Base-by-base conservation (phyloP, 345 rosid genomes). In the Populus simonii region DNA sequence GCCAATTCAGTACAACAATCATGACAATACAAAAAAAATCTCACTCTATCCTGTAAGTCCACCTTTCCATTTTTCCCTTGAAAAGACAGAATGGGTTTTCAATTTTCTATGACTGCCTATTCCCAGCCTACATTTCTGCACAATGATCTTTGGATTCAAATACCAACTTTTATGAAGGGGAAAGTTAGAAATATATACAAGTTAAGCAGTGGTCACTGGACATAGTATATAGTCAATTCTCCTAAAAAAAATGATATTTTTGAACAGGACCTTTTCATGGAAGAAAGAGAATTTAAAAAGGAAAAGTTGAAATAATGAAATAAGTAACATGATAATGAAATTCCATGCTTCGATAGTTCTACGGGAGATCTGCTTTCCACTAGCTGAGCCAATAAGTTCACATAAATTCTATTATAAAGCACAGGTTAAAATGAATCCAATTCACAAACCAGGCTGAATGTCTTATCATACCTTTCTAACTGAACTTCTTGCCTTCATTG, bases 381-480 rank as follows among this genome's bases (percentile, higher is more conserved):
- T n/a, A 9, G 63, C 25, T 9, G 23, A 55, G 70, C 55, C 45
- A 6, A 38, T 23, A 29, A 61, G 9, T 23, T 13, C 57, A 43
- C 23, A 62, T 20, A 65, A 61, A 71, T 29, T 72, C 51, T 5
- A 75, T 66, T 13, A 47, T 62, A 45, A 12, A 70, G 23, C 11
- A 71, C 65, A 17, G 49, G 45, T 55, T 78, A 36, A 23, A 8
- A 68, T 45, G 35, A 59, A 73, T 35, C 33, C 7, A 29, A 71
- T 29, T 71, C 62, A n/a, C 74, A 71, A 29, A 71, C 62, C 39
- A 71, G 59, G 51, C 11, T 71, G 13, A 20, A 49, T 39, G 13
- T 23, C 15, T 41, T 18, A 20, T 8, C 49, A 13, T 88, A 95
- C 99, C 98, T 93, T 93, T 68, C 82, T 85, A 47, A 88, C 86